Conservation (phyloP, 352 stramenopile species). For the Phytophthora boehmeriae region DNA sequence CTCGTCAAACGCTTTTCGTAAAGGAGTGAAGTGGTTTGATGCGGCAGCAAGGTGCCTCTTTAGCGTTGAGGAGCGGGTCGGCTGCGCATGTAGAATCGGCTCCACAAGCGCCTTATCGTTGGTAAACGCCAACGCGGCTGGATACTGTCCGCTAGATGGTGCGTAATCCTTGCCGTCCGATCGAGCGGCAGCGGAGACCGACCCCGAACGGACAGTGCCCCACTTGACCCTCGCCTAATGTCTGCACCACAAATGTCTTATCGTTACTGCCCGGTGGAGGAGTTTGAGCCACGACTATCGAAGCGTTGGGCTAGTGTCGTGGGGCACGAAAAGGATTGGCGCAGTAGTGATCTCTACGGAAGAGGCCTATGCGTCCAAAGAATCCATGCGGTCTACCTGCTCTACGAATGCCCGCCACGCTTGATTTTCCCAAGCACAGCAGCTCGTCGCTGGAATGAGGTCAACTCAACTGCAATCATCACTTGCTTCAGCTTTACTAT, state of each 20-base stretch:
- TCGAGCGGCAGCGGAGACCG: slow-evolving; percentile 17
- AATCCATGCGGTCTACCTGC: too few relatives aligned
- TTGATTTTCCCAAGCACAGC: background rate
- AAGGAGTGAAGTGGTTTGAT: slow-evolving; percentile 11
- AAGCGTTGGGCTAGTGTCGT: background rate
- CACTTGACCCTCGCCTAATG: background rate
- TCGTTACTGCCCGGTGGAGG: background rate
- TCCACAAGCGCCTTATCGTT: slow-evolving; percentile 5
- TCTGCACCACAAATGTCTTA: background rate
- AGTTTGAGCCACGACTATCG: background rate
- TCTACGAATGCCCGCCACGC: background rate
- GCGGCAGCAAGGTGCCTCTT: slow-evolving; percentile 10
- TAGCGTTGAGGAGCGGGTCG: slow-evolving; percentile 15
- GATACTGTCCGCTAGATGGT: slow-evolving; percentile 11
- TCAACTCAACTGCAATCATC: background rate
- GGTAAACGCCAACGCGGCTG: background rate
- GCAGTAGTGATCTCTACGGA: too few relatives aligned
- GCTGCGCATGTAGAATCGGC: background rate
- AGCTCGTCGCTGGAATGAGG: background rate
- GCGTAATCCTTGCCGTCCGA: slow-evolving; percentile 20
- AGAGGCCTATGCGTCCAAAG: too few relatives aligned
- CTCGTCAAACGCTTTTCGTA: slow-evolving; percentile 27
- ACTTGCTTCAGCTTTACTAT: background rate
- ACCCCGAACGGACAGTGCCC: slow-evolving; percentile 1
- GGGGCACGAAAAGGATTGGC: too few relatives aligned